These are phyloP conservation scores for Gynostemma pentaphyllum DNA, from an alignment of 306 rosid species.

Conservation along the genomic window DNA sequence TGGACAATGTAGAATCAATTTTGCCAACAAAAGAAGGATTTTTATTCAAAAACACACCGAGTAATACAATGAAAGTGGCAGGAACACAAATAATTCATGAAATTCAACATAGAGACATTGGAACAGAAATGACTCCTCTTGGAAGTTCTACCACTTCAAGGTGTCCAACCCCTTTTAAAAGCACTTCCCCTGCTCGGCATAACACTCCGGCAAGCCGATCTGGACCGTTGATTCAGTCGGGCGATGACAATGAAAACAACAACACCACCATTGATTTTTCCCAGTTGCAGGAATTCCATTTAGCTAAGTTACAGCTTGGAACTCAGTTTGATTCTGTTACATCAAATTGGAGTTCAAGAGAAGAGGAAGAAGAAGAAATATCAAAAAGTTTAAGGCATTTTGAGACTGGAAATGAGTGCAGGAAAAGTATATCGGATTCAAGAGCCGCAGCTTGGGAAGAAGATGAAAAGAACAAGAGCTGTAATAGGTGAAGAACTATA, in stretches of 20 bases:
- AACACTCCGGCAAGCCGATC: conserved; percentile 84
- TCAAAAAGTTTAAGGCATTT: conserved; percentile 89
- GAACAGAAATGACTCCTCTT: conserved; percentile 95
- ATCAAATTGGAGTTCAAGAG: conserved; percentile 87
- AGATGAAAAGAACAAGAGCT: conserved; percentile 68
- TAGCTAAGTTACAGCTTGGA: conserved; percentile 64
- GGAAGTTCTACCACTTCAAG: conserved; percentile 94
- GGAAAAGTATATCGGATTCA: conserved; percentile 48
- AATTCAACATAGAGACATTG: conserved; percentile 61
- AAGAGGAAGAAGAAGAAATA: conserved; percentile 89
- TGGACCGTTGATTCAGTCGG: conserved; percentile 54
- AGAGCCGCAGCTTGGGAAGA: conserved; percentile 79
- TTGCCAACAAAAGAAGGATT: conserved; percentile 59
- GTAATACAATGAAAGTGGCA: conserved; percentile 35
- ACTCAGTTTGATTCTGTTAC: conserved; percentile 55
- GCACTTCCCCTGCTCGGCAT: conserved; percentile 75
- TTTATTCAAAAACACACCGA: conserved; percentile 45
- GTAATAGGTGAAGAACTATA: conserved; percentile 47
- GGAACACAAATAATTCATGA: conserved; percentile 40
- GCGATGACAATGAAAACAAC: conserved; percentile 16
- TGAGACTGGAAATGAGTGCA: conserved; percentile 32
- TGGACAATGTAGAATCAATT: conserved; percentile 47
- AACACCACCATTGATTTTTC: conserved; percentile 43
- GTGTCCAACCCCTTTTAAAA: conserved; percentile 79
- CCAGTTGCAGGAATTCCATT: conserved; percentile 74